phyloP scores from a whole-genome alignment of 352 stramenopile genomes.

The Phytopythium cucurbitacearum region DNA sequence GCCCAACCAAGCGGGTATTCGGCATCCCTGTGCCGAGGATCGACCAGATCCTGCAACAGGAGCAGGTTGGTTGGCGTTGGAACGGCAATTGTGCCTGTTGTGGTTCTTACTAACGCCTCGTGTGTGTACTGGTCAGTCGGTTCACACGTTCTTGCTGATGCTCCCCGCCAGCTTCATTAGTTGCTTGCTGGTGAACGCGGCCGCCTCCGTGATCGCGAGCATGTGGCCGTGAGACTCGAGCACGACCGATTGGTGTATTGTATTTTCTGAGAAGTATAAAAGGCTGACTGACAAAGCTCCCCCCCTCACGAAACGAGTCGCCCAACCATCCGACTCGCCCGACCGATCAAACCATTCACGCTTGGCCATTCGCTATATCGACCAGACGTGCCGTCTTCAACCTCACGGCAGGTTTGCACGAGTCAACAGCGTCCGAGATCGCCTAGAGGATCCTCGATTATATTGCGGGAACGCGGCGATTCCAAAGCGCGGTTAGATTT shows the following conservation, averaged over 20 bases:
- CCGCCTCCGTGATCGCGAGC: constrained; percentile 65
- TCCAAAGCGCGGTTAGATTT: too few species aligned
- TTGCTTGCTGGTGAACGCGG: constrained; percentile 74
- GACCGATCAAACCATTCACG: too few species aligned
- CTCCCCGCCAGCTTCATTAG: constrained; percentile 74
- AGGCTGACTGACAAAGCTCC: too few species aligned
- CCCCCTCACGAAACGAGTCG: too few species aligned
- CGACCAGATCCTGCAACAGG: constrained; percentile 70
- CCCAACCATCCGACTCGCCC: too few species aligned
- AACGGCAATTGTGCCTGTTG: background rate
- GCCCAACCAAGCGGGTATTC: constrained; percentile 55
- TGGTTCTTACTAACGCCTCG: constrained; percentile 9
- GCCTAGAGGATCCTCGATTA: too few species aligned
- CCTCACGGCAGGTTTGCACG: too few species aligned
- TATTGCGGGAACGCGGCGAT: too few species aligned
- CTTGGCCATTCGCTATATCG: too few species aligned
- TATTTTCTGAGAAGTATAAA: too few species aligned
- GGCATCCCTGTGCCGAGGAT: constrained; percentile 50
- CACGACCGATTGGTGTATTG: background rate
- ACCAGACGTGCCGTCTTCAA: too few species aligned
- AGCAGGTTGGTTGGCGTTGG: constrained; percentile 41
- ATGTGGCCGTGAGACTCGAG: constrained; percentile 54
- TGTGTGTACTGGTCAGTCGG: constrained; percentile 36
- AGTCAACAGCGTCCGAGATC: too few species aligned
- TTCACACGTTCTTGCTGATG: constrained; percentile 82